These are phyloP conservation scores for Blastomyces emzantsi DNA, from an alignment of 2,329 filamentous ascomycete species.

Conservation along the genomic window DNA sequence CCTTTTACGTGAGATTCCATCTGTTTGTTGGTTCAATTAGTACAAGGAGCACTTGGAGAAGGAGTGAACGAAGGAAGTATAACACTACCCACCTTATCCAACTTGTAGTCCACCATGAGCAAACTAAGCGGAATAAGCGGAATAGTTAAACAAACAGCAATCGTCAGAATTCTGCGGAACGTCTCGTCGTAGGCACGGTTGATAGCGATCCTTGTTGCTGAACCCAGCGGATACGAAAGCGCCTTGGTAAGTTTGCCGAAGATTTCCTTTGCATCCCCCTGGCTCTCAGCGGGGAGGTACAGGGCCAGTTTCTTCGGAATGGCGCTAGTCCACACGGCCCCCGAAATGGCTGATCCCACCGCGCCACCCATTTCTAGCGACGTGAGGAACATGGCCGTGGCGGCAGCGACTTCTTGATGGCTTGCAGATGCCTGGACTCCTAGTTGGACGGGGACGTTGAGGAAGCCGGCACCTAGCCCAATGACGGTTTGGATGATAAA, in stretches of 20 bases:
- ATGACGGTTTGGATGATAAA: conserved; percentile 54
- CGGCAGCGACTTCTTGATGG: conserved; percentile 54
- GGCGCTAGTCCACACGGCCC: conserved; percentile 55
- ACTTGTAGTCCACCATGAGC: conserved; percentile 49
- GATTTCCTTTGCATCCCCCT: conserved; percentile 38
- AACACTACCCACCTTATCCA: conserved; percentile 39
- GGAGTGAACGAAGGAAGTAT: neutral
- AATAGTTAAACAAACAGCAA: conserved; percentile 46
- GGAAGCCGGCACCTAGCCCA: conserved; percentile 48
- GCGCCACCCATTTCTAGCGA: conserved; percentile 53
- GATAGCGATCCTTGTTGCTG: conserved; percentile 50
- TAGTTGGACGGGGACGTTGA: conserved; percentile 52
- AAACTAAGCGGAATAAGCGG: conserved; percentile 50
- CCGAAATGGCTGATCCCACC: conserved; percentile 51
- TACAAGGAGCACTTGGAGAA: neutral
- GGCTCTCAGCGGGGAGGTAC: conserved; percentile 42
- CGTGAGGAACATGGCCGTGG: conserved; percentile 53
- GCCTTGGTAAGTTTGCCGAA: conserved; percentile 47
- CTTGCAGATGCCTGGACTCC: conserved; percentile 51
- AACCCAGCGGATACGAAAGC: conserved; percentile 49
- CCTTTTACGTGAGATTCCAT: neutral
- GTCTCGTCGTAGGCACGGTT: conserved; percentile 57
- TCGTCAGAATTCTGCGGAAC: conserved; percentile 50
- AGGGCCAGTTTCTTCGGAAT: conserved; percentile 44
- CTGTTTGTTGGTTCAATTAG: neutral